Evolutionary conservation across 129 eudicot genomes (phyloP).

Genomic region (Arctium minus): DNA sequence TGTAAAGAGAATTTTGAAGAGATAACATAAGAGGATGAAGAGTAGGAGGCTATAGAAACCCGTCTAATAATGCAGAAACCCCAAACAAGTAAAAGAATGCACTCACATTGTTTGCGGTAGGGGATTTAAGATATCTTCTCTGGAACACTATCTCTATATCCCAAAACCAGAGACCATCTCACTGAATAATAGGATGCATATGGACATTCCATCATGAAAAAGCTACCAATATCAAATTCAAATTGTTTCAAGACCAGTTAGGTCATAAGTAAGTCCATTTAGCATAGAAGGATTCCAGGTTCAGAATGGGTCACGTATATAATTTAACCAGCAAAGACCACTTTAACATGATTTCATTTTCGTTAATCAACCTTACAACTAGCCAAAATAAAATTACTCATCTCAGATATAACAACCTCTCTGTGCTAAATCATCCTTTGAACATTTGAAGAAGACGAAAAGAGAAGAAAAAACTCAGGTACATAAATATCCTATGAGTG

Average conservation of each 20-base stretch:
- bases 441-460: not conserved
- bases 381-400: not conserved
- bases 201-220: not conserved
- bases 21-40: not conserved
- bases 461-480: not conserved
- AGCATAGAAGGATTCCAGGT: not conserved
- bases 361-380: not conserved
- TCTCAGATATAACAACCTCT: not conserved
- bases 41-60: not conserved
- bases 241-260: not conserved
- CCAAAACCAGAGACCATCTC: not conserved
- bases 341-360: not conserved
- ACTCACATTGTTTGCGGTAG: not conserved
- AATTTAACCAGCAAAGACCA: not conserved
- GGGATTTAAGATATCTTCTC: not conserved
- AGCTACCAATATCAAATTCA: not conserved
- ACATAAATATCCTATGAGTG: not conserved
- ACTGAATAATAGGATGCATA: not conserved
- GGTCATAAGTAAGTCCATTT: not conserved
- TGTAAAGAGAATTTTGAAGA: not conserved
- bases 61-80: not conserved
- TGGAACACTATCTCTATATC: not conserved
- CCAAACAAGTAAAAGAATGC: not conserved
- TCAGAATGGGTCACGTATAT: not conserved
- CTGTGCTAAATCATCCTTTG: not conserved